Conservation (phyloP, 1,284 basidiomycete species). For the Rhodotorula sp. region DNA sequence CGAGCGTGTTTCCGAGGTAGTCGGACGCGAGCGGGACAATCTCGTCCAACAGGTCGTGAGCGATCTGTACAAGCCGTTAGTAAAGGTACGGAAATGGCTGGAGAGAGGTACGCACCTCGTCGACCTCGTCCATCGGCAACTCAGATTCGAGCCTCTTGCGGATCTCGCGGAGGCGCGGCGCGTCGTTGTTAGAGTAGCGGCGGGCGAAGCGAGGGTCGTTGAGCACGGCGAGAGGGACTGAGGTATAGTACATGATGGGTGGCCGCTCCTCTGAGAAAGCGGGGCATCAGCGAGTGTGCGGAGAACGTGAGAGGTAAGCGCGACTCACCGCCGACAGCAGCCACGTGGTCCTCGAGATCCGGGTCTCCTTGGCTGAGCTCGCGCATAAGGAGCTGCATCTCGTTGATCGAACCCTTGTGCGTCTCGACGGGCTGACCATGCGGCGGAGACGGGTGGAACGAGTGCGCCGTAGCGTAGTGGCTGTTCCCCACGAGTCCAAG, state of each 20-base stretch:
- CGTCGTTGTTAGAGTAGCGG: slow-evolving; percentile 67
- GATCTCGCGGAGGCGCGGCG: slow-evolving; percentile 88
- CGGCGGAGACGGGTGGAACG: slow-evolving; percentile 10
- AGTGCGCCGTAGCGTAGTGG: slow-evolving; percentile 45
- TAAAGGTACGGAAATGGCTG: neutral
- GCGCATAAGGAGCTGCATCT: slow-evolving; percentile 94
- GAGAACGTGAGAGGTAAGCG: neutral
- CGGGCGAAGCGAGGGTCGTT: slow-evolving; percentile 31
- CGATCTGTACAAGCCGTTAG: slow-evolving; percentile 55
- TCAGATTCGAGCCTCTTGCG: slow-evolving; percentile 82
- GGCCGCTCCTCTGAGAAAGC: slow-evolving; percentile 67
- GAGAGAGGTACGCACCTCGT: slow-evolving; percentile 50
- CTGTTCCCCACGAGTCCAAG: slow-evolving; percentile 70
- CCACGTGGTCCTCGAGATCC: slow-evolving; percentile 77
- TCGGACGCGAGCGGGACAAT: slow-evolving; percentile 86
- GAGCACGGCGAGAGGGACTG: slow-evolving; percentile 60
- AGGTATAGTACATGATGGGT: slow-evolving; percentile 88
- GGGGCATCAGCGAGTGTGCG: neutral
- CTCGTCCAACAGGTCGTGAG: slow-evolving; percentile 80
- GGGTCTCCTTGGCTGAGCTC: slow-evolving; percentile 74
- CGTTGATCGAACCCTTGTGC: slow-evolving; percentile 57
- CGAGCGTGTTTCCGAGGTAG: slow-evolving; percentile 96
- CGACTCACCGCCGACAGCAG: slow-evolving; percentile 71
- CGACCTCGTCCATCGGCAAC: slow-evolving; percentile 81
- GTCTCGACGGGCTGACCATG: slow-evolving; percentile 57